phyloP scores from a whole-genome alignment of 2,329 filamentous ascomycete genomes.

The Cladosporium sp. region DNA sequence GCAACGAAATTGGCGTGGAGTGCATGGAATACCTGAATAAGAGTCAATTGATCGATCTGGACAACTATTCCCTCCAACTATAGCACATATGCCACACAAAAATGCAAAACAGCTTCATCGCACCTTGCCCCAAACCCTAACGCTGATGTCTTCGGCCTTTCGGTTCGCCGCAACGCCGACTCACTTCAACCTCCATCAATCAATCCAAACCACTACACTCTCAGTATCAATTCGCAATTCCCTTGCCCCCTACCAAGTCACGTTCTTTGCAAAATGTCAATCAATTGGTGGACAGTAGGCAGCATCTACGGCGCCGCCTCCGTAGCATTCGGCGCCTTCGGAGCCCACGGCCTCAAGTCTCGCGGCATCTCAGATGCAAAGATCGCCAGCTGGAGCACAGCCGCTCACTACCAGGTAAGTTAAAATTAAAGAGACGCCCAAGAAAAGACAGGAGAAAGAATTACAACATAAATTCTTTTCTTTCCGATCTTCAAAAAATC shows the following conservation, averaged over 20 bases:
- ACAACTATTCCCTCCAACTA: background rate
- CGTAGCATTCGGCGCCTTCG: slow-evolving; percentile 66
- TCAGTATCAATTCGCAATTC: background rate
- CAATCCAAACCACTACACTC: background rate
- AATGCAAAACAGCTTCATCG: background rate
- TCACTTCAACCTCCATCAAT: background rate
- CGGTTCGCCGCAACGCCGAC: background rate
- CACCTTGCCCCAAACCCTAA: background rate
- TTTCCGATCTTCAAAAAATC: too few species aligned
- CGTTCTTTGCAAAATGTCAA: background rate
- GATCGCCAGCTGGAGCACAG: slow-evolving; percentile 63
- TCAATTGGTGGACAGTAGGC: slow-evolving; percentile 60
- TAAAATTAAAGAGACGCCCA: background rate
- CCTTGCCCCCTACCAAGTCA: background rate
- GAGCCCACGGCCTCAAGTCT: slow-evolving; percentile 66
- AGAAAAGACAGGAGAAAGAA: too few species aligned
- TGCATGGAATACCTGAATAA: too few species aligned
- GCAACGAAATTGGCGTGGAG: too few species aligned
- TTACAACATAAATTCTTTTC: too few species aligned
- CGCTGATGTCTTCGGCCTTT: background rate
- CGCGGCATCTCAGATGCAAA: slow-evolving; percentile 59
- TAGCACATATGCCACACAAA: background rate
- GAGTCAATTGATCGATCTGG: background rate
- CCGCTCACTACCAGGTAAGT: slow-evolving; percentile 66
- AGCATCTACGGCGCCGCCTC: slow-evolving; percentile 63